Conservation (phyloP, 148 eudicot genomes). For the Rhododendron mucronatum region DNA sequence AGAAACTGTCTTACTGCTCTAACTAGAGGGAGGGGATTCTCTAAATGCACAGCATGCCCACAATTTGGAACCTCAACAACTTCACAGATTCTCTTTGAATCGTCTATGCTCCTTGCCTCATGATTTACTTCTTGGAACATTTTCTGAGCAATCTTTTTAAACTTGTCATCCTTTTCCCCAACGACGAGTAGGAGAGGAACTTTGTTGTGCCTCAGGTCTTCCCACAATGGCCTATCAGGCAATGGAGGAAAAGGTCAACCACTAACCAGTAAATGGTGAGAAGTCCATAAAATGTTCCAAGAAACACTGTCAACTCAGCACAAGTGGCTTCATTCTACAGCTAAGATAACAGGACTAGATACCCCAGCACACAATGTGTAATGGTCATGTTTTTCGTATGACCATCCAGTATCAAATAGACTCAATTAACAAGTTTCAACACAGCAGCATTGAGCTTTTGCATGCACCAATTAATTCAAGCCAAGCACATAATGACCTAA, state of each 20-base stretch:
- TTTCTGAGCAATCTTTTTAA: conserved; percentile 50
- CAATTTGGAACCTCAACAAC: conserved; percentile 50
- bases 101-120: conserved; percentile 12
- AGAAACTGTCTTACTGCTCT: conserved; percentile 51
- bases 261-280: background rate
- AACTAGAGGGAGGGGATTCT: conserved; percentile 74
- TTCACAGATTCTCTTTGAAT: conserved; percentile 16
- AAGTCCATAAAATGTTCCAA: background rate
- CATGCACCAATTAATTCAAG: conserved; percentile 1
- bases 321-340: background rate
- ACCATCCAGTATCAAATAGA: background rate
- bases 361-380: background rate
- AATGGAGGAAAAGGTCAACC: conserved; percentile 1
- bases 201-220: conserved; percentile 60
- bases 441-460: background rate
- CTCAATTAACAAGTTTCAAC: background rate
- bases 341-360: background rate
- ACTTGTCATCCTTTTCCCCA: conserved; percentile 75
- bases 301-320: background rate
- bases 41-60: conserved; percentile 92
- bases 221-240: conserved; percentile 68
- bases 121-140: conserved; percentile 34
- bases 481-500: background rate
- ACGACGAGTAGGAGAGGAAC: conserved; percentile 53
- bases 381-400: background rate